A percentile compares a stretch with the other conserved stretches of the same genome.
These are phyloP conservation scores for Penicillium odoratum DNA, from an alignment of 495 filamentous ascomycete species.

Conservation along the genomic window DNA sequence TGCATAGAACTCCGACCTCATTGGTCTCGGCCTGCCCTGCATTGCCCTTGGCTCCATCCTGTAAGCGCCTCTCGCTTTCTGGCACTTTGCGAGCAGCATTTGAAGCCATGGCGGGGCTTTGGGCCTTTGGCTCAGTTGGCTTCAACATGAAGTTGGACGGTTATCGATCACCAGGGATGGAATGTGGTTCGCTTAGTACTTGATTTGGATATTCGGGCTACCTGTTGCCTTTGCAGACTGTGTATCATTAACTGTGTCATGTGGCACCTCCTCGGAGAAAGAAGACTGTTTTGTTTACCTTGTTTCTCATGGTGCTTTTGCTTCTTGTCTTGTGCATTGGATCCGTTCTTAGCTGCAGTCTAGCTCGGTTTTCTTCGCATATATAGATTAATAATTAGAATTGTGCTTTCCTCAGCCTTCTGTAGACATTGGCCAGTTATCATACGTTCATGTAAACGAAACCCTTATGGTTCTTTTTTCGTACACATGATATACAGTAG, in stretches of 20 bases:
- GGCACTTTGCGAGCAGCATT: slow-evolving; percentile 22
- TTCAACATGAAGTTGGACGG: slow-evolving; percentile 15
- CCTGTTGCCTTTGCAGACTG: slow-evolving; percentile 25
- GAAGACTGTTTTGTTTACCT: slow-evolving; percentile 33
- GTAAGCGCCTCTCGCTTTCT: slow-evolving; percentile 33
- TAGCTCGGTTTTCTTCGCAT: slow-evolving; percentile 18
- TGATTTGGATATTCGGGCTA: slow-evolving; percentile 26
- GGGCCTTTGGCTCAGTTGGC: slow-evolving; percentile 4
- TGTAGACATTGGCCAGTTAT: too few species aligned
- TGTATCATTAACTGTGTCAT: slow-evolving; percentile 41
- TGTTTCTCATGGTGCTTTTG: slow-evolving; percentile 24
- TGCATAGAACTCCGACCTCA: slow-evolving; percentile 31
- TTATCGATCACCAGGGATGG: slow-evolving; percentile 26
- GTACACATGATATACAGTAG: too few species aligned
- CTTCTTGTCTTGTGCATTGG: slow-evolving; percentile 27
- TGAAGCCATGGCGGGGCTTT: slow-evolving; percentile 9
- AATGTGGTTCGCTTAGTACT: slow-evolving; percentile 22
- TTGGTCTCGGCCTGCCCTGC: slow-evolving; percentile 52
- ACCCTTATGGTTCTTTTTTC: too few species aligned
- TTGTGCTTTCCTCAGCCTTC: not conserved
- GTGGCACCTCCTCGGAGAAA: slow-evolving; percentile 40
- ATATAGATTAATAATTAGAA: slow-evolving; percentile 36
- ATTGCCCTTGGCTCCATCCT: slow-evolving; percentile 52
- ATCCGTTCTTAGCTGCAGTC: slow-evolving; percentile 24
- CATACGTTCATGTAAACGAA: too few species aligned